Conservation (phyloP, 73 alveolate species). For the Halteria grandinella region DNA sequence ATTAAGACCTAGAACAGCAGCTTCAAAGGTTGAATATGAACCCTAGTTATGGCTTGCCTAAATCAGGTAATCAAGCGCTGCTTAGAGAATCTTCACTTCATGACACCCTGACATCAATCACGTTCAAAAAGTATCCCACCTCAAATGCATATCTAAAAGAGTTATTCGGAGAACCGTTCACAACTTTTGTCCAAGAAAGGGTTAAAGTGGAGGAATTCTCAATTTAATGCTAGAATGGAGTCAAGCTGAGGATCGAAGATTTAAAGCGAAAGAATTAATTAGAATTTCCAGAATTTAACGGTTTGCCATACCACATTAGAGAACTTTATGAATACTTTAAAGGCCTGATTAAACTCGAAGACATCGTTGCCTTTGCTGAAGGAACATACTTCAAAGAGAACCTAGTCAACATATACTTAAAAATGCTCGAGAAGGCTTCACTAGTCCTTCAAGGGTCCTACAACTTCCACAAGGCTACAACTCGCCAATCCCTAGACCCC, state of each 20-base stretch:
- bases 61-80: too few species aligned
- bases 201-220: too few species aligned
- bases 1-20: too few species aligned
- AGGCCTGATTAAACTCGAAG: constrained; percentile 20
- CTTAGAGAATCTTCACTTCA: too few species aligned
- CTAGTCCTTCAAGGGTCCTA: neutral
- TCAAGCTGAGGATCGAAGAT: neutral
- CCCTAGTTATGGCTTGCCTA: too few species aligned
- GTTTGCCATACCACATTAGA: constrained; percentile 24
- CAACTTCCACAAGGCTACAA: constrained; percentile 39
- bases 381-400: constrained; percentile 24
- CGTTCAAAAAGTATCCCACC: constrained; percentile 16
- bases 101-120: too few species aligned
- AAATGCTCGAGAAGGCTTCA: constrained; percentile 24
- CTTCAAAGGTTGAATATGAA: too few species aligned
- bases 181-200: constrained; percentile 18
- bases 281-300: constrained; percentile 43
- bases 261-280: neutral
- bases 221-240: constrained; percentile 5
- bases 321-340: constrained; percentile 42
- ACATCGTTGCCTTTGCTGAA: constrained; percentile 20
- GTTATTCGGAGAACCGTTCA: constrained; percentile 41
- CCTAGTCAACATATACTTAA: constrained; percentile 27
- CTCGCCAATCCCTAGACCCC: constrained; percentile 17
- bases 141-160: constrained; percentile 16